Conservation (phyloP, 1,284 basidiomycete genomes). For the Fomitopsis betulina region DNA sequence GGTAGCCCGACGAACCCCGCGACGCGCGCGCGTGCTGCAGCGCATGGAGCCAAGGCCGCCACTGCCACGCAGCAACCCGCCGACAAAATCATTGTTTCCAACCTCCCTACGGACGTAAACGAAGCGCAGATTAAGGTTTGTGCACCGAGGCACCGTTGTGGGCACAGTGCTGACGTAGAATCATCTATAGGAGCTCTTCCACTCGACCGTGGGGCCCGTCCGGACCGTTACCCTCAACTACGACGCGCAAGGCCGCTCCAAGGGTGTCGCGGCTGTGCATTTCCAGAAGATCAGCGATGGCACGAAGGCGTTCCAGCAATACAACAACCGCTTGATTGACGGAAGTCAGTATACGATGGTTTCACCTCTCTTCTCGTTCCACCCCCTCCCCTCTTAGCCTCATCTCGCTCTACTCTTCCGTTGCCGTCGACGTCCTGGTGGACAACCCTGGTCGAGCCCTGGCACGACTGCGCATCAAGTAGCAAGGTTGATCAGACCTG, state of each 20-base stretch:
- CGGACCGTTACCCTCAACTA: conserved; percentile 83
- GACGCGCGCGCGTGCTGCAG: conserved; percentile 45
- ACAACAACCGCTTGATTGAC: conserved; percentile 99
- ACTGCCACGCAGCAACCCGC: conserved; percentile 38
- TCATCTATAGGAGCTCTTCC: conserved; percentile 81
- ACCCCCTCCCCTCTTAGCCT: conserved; percentile 19
- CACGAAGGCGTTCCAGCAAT: conserved; percentile 87
- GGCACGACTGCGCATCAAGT: neutral
- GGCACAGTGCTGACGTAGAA: neutral
- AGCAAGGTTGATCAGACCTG: neutral
- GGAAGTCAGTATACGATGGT: conserved; percentile 91
- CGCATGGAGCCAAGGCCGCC: conserved; percentile 36
- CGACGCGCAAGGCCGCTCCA: conserved; percentile 82
- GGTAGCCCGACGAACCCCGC: conserved; percentile 46
- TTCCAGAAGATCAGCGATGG: conserved; percentile 89
- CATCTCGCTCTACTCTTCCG: neutral
- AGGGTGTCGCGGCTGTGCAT: conserved; percentile 84
- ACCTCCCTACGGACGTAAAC: conserved; percentile 92
- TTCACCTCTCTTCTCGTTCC: conserved; percentile 30
- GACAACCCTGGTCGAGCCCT: neutral
- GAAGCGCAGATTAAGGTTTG: conserved; percentile 89
- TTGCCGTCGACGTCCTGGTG: neutral
- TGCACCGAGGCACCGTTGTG: conserved; percentile 6
- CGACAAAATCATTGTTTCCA: conserved; percentile 95
- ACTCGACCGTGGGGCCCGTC: conserved; percentile 85